Evolutionary conservation across 106 monocot species (phyloP), one percentile per base, ranked within the genome.

Genomic region (Dendrobium huoshanense): DNA sequence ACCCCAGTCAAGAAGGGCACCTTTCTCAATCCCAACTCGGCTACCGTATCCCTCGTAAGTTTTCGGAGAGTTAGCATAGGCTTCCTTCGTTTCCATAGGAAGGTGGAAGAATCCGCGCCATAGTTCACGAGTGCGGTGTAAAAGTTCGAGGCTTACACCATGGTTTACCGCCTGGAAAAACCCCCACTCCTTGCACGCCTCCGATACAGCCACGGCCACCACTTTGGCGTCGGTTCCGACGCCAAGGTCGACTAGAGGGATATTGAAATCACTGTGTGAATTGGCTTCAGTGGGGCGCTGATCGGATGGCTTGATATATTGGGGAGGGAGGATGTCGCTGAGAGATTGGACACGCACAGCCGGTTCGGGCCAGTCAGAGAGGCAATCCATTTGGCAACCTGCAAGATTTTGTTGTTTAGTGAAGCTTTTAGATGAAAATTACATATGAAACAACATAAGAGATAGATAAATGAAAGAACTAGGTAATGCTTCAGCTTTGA

Each of bases 261-360:
- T 85, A 78, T 37, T 75, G 22, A 58, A 25, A 22, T 22, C 72
- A 1, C 18, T 18, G 10, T 22, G 2, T 13, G 17, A 1, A 25
- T 44, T 5, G 20, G 7, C 8, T 22, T 17, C 40, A 2, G 24
- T 41, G 1, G 92, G 95, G n/a, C 95, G 82, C 2, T 86, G 51
- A 3, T 67, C 41, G 0, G 84, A 83, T 0, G 92, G 87, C 79
- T 89, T 88, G 45, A 90, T 59, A 86, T 95, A 95, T n/a, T 80
- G 67, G 1, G 79, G 42, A 42, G 95, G 92, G 82, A 95, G 61
- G 8, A 55, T 48, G n/a, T 88, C 84, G 0, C 87, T 68, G n/a
- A 95, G n/a, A 37, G 84, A 88, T 55, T 95, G 92, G 58, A 95
- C 95, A 4, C 82, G 70, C 29, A 90, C 80, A 64, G 86, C n/a